Percentiles rank a stretch among this genome's conserved stretches.
phyloP scores from a whole-genome alignment of 192 early-diverging fungal species.

The Anaeromyces robustus region DNA sequence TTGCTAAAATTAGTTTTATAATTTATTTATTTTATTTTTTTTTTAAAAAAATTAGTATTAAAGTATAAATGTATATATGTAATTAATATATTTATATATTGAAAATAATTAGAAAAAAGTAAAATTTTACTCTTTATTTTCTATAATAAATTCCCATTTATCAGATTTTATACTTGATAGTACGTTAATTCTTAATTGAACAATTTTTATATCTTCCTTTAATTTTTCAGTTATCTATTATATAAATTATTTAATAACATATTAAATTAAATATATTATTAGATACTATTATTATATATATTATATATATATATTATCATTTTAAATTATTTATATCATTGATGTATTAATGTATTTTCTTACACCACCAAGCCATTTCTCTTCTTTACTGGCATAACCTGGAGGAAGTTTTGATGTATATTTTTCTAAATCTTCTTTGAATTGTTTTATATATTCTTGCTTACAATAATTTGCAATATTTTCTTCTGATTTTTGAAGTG shows the following conservation, averaged over 20 bases:
- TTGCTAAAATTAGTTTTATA: not conserved
- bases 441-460: not conserved
- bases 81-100: no score
- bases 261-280: no score
- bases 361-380: not conserved
- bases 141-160: not conserved
- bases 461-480: constrained; percentile 1
- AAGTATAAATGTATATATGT: no score
- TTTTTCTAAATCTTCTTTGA: constrained; percentile 18
- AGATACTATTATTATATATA: not conserved
- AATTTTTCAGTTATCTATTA: not conserved
- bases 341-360: not conserved
- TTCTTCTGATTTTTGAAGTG: constrained; percentile 4
- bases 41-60: no score
- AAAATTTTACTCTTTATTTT: not conserved
- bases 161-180: not conserved
- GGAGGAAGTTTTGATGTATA: constrained; percentile 22
- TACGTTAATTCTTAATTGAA: not conserved
- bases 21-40: no score
- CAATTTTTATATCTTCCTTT: not conserved
- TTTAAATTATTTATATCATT: not conserved
- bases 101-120: no score
- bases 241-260: no score
- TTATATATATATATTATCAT: not conserved
- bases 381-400: constrained; percentile 12